phyloP scores from a whole-genome alignment of 2,329 filamentous ascomycete genomes.

The Rutstroemia sp. region DNA sequence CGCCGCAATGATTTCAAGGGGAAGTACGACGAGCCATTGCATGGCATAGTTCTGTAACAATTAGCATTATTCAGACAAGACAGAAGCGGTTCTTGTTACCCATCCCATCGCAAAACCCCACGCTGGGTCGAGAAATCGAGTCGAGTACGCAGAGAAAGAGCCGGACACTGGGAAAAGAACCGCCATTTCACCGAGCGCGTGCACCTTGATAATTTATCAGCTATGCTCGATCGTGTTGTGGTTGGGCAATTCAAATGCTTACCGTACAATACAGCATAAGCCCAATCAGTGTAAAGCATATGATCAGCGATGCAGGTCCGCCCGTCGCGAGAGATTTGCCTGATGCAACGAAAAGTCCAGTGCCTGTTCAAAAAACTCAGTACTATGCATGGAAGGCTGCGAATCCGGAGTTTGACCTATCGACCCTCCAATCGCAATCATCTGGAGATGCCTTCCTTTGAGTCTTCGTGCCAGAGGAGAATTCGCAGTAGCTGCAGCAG shows the following conservation, averaged over 20 bases:
- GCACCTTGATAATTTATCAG: constrained; percentile 40
- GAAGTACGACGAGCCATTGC: constrained; percentile 79
- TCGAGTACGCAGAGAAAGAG: constrained; percentile 87
- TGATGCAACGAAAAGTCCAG: constrained; percentile 81
- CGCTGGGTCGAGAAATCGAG: constrained; percentile 83
- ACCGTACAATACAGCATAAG: constrained; percentile 79
- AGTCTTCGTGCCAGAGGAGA: constrained; percentile 69
- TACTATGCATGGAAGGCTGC: neutral
- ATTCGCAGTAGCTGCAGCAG: constrained; percentile 56
- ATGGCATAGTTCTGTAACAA: constrained; percentile 59
- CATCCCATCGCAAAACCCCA: constrained; percentile 96
- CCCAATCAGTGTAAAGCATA: constrained; percentile 74
- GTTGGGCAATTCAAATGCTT: neutral
- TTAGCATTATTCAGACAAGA: neutral
- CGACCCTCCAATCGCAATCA: constrained; percentile 94
- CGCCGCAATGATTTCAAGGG: constrained; percentile 80
- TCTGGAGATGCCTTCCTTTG: constrained; percentile 83
- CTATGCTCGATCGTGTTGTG: no score
- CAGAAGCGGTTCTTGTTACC: constrained; percentile 29
- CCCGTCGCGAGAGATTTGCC: constrained; percentile 63
- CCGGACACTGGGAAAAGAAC: constrained; percentile 87
- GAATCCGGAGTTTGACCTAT: constrained; percentile 50
- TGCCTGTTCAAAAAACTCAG: constrained; percentile 41
- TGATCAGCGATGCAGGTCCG: constrained; percentile 69
- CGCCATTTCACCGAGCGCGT: constrained; percentile 85